A percentile compares a stretch with the other conserved stretches of the same genome.
Evolutionary conservation across 352 stramenopile species (phyloP).

Genomic region (Pythium coloratum): DNA sequence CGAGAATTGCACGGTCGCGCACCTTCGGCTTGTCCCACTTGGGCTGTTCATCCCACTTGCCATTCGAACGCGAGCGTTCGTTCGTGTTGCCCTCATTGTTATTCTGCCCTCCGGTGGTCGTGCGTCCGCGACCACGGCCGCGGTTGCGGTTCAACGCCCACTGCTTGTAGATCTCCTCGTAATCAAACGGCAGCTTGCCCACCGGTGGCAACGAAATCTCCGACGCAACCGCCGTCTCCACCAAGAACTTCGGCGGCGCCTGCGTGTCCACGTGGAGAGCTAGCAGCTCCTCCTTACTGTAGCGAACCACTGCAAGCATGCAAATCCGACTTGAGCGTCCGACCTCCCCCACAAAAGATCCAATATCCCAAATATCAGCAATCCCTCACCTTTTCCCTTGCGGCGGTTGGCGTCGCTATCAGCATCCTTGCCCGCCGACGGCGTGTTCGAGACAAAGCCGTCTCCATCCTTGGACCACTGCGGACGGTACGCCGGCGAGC

Average conservation of each 20-base stretch:
- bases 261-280: slow-evolving; percentile 64
- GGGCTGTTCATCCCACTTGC: slow-evolving; percentile 49
- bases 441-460: slow-evolving; percentile 67
- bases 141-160: slow-evolving; percentile 82
- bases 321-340: not conserved
- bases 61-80: slow-evolving; percentile 48
- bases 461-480: slow-evolving; percentile 88
- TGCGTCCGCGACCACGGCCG: slow-evolving; percentile 68
- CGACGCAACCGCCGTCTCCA: slow-evolving; percentile 66
- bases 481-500: slow-evolving; percentile 62
- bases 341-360: not conserved
- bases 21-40: slow-evolving; percentile 53
- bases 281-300: slow-evolving; percentile 79
- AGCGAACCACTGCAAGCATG: slow-evolving; percentile 54
- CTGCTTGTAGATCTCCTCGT: slow-evolving; percentile 88
- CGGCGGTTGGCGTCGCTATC: slow-evolving; percentile 40
- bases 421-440: slow-evolving; percentile 27
- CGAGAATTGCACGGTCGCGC: not conserved
- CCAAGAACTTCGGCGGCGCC: slow-evolving; percentile 49
- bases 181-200: slow-evolving; percentile 77
- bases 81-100: slow-evolving; percentile 28
- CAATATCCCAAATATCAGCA: not conserved
- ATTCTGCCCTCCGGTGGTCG: slow-evolving; percentile 31
- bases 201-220: slow-evolving; percentile 71
- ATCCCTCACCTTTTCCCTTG: slow-evolving; percentile 69